These are phyloP conservation scores for Salix brachista DNA, from an alignment of 345 rosid species.

Conservation along the genomic window DNA sequence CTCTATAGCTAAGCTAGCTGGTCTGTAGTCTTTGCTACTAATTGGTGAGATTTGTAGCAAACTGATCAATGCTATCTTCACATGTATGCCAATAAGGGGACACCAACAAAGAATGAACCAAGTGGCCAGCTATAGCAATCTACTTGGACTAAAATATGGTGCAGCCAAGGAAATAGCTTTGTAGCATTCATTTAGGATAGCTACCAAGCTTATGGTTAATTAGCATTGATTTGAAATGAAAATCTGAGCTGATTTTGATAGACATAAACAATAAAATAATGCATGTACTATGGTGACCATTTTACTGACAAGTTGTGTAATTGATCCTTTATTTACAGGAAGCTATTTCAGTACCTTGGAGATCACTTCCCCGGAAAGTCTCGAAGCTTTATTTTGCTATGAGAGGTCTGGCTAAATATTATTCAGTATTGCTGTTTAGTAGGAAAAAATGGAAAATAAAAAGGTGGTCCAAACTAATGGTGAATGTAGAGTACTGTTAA, in stretches of 20 bases:
- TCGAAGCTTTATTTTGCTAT: slow-evolving; percentile 79
- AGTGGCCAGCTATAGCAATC: background rate
- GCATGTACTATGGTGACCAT: background rate
- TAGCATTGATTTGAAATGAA: background rate
- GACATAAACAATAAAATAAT: background rate
- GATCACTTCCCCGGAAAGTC: slow-evolving; percentile 55
- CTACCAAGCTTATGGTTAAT: background rate
- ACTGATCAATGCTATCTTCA: background rate
- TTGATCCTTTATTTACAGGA: slow-evolving; percentile 42
- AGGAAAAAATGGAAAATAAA: background rate
- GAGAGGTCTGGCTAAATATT: slow-evolving; percentile 53
- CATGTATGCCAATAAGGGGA: background rate
- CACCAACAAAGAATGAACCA: background rate
- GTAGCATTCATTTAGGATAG: background rate
- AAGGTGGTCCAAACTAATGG: background rate
- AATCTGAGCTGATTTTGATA: background rate
- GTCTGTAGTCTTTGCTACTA: background rate
- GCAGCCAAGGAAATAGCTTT: background rate
- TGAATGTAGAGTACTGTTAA: background rate
- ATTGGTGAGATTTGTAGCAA: background rate
- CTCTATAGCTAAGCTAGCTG: background rate
- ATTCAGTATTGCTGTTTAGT: background rate
- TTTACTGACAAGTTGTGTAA: background rate
- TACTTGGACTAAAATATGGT: background rate
- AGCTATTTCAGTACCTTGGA: slow-evolving; percentile 81